phyloP scores from a whole-genome alignment of 192 early-diverging fungal genomes.

The Coemansia biformis region DNA sequence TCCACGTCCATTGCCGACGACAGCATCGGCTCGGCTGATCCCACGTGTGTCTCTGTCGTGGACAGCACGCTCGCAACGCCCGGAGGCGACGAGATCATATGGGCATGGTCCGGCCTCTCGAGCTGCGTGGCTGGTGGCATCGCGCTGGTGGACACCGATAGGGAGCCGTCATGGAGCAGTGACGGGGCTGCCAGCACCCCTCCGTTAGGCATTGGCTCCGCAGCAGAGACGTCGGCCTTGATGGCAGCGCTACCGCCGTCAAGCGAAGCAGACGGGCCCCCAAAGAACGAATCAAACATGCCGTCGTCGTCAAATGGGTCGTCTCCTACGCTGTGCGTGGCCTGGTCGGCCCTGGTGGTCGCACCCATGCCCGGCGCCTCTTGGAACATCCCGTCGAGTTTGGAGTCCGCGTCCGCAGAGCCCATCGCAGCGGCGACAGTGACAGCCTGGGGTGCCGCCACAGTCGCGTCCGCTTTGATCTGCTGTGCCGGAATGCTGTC shows the following conservation, averaged over 20 bases:
- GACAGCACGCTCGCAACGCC: slow-evolving; percentile 21
- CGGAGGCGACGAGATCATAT: slow-evolving; percentile 38
- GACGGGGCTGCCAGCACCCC: no score
- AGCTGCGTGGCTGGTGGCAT: no score
- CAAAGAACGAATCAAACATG: slow-evolving; percentile 43
- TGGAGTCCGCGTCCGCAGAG: no score
- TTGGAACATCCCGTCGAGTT: no score
- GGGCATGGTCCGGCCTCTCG: no score
- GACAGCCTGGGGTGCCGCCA: no score
- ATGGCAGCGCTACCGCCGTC: not conserved
- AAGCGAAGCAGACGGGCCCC: slow-evolving; percentile 12
- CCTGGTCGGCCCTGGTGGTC: not conserved
- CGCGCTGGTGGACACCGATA: no score
- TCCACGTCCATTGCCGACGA: slow-evolving; percentile 9
- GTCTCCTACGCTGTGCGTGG: slow-evolving; percentile 12
- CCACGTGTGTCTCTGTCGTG: slow-evolving; percentile 18
- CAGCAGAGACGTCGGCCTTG: not conserved
- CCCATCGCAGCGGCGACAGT: no score
- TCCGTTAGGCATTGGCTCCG: no score
- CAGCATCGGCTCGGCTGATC: slow-evolving; percentile 6
- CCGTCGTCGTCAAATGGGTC: slow-evolving; percentile 41
- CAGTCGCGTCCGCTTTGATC: no score
- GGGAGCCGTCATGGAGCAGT: no score
- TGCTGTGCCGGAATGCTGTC: slow-evolving; percentile 23
- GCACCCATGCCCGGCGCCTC: no score